These are phyloP conservation scores for Naganishia antarctica DNA, from an alignment of 768 basidiomycete species.

Conservation along the genomic window DNA sequence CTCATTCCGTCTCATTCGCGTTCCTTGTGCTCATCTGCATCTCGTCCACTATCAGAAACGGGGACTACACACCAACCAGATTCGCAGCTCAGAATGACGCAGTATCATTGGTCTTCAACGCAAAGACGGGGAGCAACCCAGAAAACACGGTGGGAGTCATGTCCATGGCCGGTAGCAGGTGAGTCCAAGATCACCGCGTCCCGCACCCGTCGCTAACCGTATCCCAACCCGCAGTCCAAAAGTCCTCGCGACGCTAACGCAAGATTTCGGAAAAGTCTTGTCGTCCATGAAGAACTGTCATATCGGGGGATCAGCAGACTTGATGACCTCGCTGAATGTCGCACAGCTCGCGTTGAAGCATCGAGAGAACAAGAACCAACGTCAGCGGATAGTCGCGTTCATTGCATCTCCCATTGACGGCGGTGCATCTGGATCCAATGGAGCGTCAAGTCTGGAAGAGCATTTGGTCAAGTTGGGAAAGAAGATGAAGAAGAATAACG, in stretches of 20 bases:
- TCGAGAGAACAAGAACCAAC: constrained; percentile 94
- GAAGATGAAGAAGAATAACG: constrained; percentile 99
- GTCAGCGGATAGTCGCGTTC: constrained; percentile 91
- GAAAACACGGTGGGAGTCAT: constrained; percentile 96
- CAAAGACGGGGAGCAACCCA: constrained; percentile 91
- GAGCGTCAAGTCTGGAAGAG: constrained; percentile 53
- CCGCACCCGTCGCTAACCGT: no score
- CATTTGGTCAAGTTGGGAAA: constrained; percentile 83
- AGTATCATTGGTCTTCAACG: constrained; percentile 79
- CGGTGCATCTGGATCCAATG: not conserved
- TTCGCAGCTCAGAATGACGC: constrained; percentile 90
- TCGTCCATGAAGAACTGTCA: constrained; percentile 65
- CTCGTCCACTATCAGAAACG: constrained; percentile 31
- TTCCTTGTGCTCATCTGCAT: not conserved
- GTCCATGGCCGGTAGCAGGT: constrained; percentile 98
- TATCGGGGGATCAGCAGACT: constrained; percentile 76
- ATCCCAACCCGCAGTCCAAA: constrained; percentile 88
- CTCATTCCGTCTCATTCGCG: not conserved
- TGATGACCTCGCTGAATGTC: constrained; percentile 83
- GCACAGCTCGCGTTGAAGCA: constrained; percentile 97
- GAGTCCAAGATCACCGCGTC: not conserved
- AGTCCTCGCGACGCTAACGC: constrained; percentile 91
- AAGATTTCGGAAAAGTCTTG: constrained; percentile 87
- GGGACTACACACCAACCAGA: constrained; percentile 52
- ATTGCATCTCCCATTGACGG: constrained; percentile 71